Percentiles rank a stretch among this genome's conserved stretches.
Evolutionary conservation across 2,329 filamentous ascomycete genomes (phyloP).

Genomic region (Aureobasidium sp.): DNA sequence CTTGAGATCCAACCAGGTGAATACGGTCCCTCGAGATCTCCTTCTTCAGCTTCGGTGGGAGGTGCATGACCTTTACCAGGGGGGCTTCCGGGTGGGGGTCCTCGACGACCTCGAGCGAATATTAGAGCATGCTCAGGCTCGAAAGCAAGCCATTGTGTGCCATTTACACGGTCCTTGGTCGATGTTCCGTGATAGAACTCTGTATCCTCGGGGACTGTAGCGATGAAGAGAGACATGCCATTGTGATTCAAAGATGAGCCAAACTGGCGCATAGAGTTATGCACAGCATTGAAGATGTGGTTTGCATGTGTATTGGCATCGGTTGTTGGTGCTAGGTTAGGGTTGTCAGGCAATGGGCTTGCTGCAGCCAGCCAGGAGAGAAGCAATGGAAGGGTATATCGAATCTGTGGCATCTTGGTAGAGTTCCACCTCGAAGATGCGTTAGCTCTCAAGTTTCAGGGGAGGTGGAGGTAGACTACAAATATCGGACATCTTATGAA

Average conservation of each 20-base stretch:
- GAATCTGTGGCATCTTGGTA: neutral
- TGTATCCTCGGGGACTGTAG: slow-evolving; percentile 55
- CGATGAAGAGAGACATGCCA: slow-evolving; percentile 63
- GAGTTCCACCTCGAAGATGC: neutral
- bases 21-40: neutral
- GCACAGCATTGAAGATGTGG: slow-evolving; percentile 63
- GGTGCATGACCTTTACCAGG: neutral
- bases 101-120: slow-evolving; percentile 42
- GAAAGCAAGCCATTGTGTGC: slow-evolving; percentile 65
- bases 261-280: slow-evolving; percentile 66
- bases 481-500: too few species aligned
- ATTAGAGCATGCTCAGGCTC: slow-evolving; percentile 63
- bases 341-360: neutral
- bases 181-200: slow-evolving; percentile 58
- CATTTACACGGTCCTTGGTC: slow-evolving; percentile 37
- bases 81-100: neutral
- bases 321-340: neutral
- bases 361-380: neutral
- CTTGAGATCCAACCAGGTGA: neutral
- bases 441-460: neutral
- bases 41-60: neutral
- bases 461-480: neutral
- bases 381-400: neutral
- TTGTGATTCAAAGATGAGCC: slow-evolving; percentile 66
- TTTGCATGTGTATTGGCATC: slow-evolving; percentile 33